A percentile compares a stretch with the other conserved stretches of the same genome.
Evolutionary conservation across 2,329 filamentous ascomycete genomes (phyloP).

Genomic region (Thielaviopsis populi): DNA sequence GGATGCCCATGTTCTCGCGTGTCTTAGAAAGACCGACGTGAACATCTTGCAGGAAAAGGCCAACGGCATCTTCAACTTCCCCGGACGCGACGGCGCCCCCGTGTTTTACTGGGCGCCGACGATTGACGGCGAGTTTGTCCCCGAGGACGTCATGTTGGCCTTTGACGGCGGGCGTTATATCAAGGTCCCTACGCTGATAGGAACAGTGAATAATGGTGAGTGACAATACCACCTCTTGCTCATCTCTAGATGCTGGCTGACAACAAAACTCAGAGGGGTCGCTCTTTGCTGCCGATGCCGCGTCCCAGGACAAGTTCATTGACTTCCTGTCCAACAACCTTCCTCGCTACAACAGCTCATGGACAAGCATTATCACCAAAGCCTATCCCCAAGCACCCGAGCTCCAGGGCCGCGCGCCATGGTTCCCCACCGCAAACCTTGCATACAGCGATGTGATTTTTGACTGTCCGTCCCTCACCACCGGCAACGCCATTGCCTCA

Average conservation of each 20-base stretch:
- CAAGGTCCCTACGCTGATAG: slow-evolving; percentile 32
- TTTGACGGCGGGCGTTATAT: slow-evolving; percentile 29
- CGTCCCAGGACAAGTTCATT: slow-evolving; percentile 24
- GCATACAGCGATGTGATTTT: slow-evolving; percentile 35
- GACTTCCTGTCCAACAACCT: slow-evolving; percentile 34
- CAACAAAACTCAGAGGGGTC: slow-evolving; percentile 30
- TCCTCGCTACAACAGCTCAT: slow-evolving; percentile 27
- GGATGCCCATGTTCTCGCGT: slow-evolving; percentile 25
- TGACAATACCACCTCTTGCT: not conserved
- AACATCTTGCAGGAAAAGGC: slow-evolving; percentile 26
- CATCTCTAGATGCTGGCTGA: not conserved
- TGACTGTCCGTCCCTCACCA: slow-evolving; percentile 28
- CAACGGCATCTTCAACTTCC: slow-evolving; percentile 29
- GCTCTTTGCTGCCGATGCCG: slow-evolving; percentile 29
- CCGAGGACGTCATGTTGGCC: slow-evolving; percentile 28
- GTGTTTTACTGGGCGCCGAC: slow-evolving; percentile 38
- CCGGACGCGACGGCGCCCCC: slow-evolving; percentile 24
- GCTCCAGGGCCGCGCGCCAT: slow-evolving; percentile 28
- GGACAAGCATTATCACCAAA: slow-evolving; percentile 25
- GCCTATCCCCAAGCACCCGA: slow-evolving; percentile 27
- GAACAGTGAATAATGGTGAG: slow-evolving; percentile 30
- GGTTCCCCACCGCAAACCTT: slow-evolving; percentile 29
- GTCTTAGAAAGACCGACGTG: slow-evolving; percentile 27
- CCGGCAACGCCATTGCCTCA: slow-evolving; percentile 22
- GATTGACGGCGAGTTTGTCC: slow-evolving; percentile 33